phyloP scores from a whole-genome alignment of 2,329 filamentous ascomycete genomes.

The Diplodia sapinea region DNA sequence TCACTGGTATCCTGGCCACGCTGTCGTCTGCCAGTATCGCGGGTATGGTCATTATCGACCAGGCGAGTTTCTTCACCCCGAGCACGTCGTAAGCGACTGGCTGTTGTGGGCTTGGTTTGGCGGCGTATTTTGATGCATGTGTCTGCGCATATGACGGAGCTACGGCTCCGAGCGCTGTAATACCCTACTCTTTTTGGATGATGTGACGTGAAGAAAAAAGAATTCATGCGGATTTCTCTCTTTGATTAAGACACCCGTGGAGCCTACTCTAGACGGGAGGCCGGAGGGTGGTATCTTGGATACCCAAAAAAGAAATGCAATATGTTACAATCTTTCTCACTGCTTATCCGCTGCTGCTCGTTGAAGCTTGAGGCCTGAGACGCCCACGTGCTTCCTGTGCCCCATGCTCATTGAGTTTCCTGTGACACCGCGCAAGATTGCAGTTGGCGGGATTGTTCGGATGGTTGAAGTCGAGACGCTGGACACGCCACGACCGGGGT shows the following conservation, averaged over 20 bases:
- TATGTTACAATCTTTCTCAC: slow-evolving; percentile 1
- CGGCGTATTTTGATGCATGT: not conserved
- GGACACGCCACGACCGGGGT: too few relatives aligned
- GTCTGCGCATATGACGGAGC: slow-evolving; percentile 13
- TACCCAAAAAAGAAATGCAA: slow-evolving; percentile 23
- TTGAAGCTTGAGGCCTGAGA: too few relatives aligned
- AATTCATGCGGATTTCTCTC: not conserved
- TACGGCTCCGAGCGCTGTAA: slow-evolving; percentile 5
- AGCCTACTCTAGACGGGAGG: not conserved
- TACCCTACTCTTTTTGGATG: slow-evolving; percentile 18
- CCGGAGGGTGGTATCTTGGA: slow-evolving; percentile 18
- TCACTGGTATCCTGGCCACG: slow-evolving; percentile 79
- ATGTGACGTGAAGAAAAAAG: slow-evolving; percentile 21
- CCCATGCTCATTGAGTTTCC: too few relatives aligned
- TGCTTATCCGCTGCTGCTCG: not conserved
- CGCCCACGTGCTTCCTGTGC: too few relatives aligned
- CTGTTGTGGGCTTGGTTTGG: not conserved
- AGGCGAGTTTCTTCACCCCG: slow-evolving; percentile 40
- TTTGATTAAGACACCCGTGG: not conserved
- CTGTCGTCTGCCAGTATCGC: slow-evolving; percentile 79
- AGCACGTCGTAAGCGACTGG: not conserved
- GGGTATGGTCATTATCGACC: slow-evolving; percentile 71
- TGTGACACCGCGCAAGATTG: not conserved
- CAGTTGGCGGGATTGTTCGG: not conserved
- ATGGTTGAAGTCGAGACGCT: not conserved